Evolutionary conservation across 345 rosid genomes (phyloP).

Genomic region (Syzygium jambos): DNA sequence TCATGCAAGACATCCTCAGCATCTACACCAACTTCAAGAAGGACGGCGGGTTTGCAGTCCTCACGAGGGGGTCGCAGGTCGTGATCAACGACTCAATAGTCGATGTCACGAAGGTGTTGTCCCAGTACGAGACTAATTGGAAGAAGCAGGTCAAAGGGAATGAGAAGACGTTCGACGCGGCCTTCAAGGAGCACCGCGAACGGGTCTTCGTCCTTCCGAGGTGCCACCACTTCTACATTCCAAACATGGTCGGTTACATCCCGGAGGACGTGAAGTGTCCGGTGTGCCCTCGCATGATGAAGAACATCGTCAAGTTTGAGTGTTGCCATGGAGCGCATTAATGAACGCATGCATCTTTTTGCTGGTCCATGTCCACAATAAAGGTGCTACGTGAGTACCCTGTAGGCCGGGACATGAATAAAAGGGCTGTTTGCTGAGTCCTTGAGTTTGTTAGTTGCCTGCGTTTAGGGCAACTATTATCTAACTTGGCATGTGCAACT

Average conservation of each 20-base stretch:
- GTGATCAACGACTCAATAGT: background rate
- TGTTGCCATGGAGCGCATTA: conserved; percentile 8
- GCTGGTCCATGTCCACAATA: background rate
- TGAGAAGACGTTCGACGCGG: background rate
- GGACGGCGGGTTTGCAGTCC: conserved; percentile 1
- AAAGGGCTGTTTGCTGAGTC: background rate
- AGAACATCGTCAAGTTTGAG: conserved; percentile 4
- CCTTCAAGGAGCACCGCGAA: conserved; percentile 1
- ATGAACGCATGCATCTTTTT: background rate
- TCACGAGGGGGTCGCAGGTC: background rate
- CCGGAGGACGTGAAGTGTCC: conserved; percentile 9
- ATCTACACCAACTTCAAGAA: conserved; percentile 7
- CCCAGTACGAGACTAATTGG: conserved; percentile 1
- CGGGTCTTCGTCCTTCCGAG: background rate
- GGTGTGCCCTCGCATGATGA: conserved; percentile 5
- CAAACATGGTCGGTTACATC: conserved; percentile 6
- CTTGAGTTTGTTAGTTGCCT: background rate
- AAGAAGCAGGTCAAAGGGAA: background rate
- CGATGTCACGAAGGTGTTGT: background rate
- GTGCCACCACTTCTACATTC: conserved; percentile 4
- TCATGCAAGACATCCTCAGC: conserved; percentile 3
- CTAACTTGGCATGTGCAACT: background rate
- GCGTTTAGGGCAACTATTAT: background rate
- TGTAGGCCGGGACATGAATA: background rate
- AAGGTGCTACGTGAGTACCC: background rate